Evolutionary conservation across 768 basidiomycete genomes (phyloP).

Genomic region (Termitomyces sp.): DNA sequence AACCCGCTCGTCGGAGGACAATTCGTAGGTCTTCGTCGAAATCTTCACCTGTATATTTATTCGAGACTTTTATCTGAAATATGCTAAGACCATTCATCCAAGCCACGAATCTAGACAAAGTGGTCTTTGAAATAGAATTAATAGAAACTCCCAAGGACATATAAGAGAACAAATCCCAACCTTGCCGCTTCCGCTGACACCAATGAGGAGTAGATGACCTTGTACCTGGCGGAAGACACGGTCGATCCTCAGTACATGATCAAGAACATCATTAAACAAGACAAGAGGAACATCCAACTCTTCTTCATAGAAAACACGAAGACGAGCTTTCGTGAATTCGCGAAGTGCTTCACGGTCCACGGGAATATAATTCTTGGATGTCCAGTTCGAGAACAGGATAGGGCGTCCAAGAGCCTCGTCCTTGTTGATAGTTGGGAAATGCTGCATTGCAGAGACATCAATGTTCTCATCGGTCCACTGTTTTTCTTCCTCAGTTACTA

Average conservation of each 20-base stretch:
- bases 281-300: conserved; percentile 97
- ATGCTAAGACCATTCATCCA: conserved; percentile 99
- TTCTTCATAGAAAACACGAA: conserved; percentile 98
- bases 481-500: conserved; percentile 90
- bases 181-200: conserved; percentile 98
- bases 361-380: conserved; percentile 92
- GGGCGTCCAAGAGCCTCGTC: conserved; percentile 85
- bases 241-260: conserved; percentile 96
- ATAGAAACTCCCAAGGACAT: conserved; percentile 1
- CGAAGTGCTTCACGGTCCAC: conserved; percentile 91
- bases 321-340: conserved; percentile 93
- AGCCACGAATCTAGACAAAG: conserved; percentile 94
- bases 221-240: conserved; percentile 98
- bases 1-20: conserved; percentile 91
- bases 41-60: conserved; percentile 97
- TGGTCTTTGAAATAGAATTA: conserved; percentile 57
- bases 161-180: conserved; percentile 33
- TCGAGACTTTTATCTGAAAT: conserved; percentile 99
- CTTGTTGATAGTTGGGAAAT: conserved; percentile 90
- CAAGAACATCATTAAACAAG: conserved; percentile 96
- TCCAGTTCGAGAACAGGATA: conserved; percentile 99
- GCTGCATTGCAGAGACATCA: conserved; percentile 72
- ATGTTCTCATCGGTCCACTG: conserved; percentile 94
- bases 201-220: conserved; percentile 93
- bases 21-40: conserved; percentile 97